Percentiles rank a stretch among this genome's conserved stretches.
Conservation (phyloP, 2,329 filamentous ascomycete genomes). For the Trichoderma arundinaceum region DNA sequence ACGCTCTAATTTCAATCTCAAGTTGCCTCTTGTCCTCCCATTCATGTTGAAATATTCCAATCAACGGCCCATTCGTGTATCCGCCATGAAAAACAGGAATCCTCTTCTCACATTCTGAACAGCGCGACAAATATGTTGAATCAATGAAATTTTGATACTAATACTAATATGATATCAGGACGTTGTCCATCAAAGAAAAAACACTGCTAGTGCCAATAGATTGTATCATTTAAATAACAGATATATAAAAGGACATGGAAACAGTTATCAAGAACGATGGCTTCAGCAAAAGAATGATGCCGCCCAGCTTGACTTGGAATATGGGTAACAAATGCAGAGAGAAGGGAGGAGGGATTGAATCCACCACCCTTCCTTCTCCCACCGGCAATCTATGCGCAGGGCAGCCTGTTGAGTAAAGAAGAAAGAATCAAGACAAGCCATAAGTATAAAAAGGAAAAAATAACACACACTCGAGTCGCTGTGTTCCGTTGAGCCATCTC, state of each 20-base stretch:
- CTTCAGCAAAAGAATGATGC: background rate
- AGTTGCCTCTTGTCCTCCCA: background rate
- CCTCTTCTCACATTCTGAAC: background rate
- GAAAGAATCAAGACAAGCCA: conserved; percentile 2
- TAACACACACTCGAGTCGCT: conserved; percentile 1
- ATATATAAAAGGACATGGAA: background rate
- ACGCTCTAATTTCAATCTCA: background rate
- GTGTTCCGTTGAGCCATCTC: conserved; percentile 20
- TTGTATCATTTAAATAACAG: conserved; percentile 12
- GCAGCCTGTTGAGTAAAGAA: background rate
- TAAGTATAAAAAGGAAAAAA: conserved; percentile 28
- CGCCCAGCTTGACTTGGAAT: conserved; percentile 2
- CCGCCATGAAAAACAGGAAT: background rate
- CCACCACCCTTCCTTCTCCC: background rate
- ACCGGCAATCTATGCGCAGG: conserved; percentile 4
- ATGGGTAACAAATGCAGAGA: background rate
- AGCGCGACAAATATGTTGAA: background rate
- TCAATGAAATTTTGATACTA: background rate
- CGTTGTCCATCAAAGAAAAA: background rate
- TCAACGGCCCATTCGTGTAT: background rate
- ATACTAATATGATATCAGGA: too few species aligned
- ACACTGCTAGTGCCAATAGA: background rate
- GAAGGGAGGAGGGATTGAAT: background rate
- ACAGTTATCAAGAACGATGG: background rate
- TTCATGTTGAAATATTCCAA: background rate